A percentile compares a stretch with the other conserved stretches of the same genome.
Evolutionary conservation across 2,329 filamentous ascomycete genomes (phyloP).

Genomic region (Cercospora sesami): DNA sequence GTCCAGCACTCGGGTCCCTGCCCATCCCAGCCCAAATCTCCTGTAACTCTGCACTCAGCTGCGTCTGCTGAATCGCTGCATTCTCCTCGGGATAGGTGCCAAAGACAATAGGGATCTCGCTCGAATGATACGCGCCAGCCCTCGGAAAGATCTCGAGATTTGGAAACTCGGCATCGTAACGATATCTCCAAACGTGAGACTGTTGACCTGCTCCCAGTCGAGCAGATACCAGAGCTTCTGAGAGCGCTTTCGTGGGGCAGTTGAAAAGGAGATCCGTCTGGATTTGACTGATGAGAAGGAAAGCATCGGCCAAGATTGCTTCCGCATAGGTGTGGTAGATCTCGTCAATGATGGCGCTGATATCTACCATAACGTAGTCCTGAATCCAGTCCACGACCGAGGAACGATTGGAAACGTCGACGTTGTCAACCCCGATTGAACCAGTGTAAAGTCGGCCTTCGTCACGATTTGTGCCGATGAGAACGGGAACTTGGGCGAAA

Average conservation of each 20-base stretch:
- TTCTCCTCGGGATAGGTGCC: constrained; percentile 35
- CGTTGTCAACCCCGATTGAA: not conserved
- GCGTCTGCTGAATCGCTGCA: constrained; percentile 38
- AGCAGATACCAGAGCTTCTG: not conserved
- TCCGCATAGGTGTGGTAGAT: not conserved
- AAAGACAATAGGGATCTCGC: constrained; percentile 41
- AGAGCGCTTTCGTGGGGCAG: not conserved
- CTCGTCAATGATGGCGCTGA: not conserved
- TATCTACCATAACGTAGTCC: not conserved
- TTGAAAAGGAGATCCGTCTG: not conserved
- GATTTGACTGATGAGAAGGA: not conserved
- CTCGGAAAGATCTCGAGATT: not conserved
- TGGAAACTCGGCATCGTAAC: not conserved
- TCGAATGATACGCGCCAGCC: constrained; percentile 37
- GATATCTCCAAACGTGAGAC: not conserved
- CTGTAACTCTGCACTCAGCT: constrained; percentile 37
- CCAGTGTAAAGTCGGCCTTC: constrained; percentile 30
- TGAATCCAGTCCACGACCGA: not conserved
- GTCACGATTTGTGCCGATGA: constrained; percentile 33
- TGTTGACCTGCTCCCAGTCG: not conserved
- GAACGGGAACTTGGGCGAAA: constrained; percentile 23
- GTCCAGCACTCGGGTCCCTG: constrained; percentile 40
- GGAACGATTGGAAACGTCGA: not conserved
- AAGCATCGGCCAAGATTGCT: not conserved
- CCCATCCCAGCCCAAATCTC: constrained; percentile 42